Conservation (phyloP, 164 flowering plant species). For the Kalanchoe fedtschenkoi region DNA sequence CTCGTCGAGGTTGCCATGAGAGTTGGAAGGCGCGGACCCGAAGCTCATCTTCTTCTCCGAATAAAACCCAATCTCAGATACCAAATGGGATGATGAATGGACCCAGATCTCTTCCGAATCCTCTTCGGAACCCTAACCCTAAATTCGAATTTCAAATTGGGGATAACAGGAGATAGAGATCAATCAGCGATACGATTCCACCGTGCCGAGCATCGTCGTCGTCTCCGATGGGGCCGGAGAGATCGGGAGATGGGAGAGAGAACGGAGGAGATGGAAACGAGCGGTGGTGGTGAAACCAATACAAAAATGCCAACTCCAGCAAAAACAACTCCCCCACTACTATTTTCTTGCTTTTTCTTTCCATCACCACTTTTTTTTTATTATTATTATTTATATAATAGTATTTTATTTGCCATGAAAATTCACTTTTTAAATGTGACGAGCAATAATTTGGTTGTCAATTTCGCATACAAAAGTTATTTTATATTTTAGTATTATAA, state of each 20-base stretch:
- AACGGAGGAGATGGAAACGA: not conserved
- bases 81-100: not conserved
- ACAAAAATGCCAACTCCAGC: too few relatives aligned
- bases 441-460: too few relatives aligned
- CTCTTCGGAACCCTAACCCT: not conserved
- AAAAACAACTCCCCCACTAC: too few relatives aligned
- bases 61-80: not conserved
- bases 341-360: too few relatives aligned
- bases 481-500: too few relatives aligned
- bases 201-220: too few relatives aligned
- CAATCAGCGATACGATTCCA: not conserved
- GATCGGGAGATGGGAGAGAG: not conserved
- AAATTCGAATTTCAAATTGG: not conserved
- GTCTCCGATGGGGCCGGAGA: too few relatives aligned
- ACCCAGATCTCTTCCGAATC: not conserved
- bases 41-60: constrained; percentile 1
- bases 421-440: too few relatives aligned
- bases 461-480: too few relatives aligned
- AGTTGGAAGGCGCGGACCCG: constrained; percentile 17
- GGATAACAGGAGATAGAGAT: not conserved
- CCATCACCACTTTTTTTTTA: too few relatives aligned
- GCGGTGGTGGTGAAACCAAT: not conserved
- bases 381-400: too few relatives aligned
- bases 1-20: constrained; percentile 52
- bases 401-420: too few relatives aligned